These are phyloP conservation scores for Suhomyces taliae DNA, from an alignment of 1,139 yeast species.

Conservation along the genomic window DNA sequence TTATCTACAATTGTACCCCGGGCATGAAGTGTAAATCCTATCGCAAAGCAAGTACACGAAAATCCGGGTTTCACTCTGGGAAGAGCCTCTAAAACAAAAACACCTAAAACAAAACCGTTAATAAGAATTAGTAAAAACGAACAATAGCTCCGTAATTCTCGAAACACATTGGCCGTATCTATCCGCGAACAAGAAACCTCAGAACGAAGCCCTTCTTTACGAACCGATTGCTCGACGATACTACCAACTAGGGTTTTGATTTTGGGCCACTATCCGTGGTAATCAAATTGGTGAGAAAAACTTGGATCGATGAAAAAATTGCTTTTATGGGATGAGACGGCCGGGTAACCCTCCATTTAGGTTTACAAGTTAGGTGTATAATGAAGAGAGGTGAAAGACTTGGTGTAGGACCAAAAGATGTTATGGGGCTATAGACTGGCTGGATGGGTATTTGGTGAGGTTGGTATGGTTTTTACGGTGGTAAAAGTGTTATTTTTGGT, in stretches of 20 bases:
- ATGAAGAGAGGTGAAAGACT: too few relatives aligned
- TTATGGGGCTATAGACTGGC: too few relatives aligned
- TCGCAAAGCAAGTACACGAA: constrained; percentile 44
- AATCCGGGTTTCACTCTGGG: constrained; percentile 52
- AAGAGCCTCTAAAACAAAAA: constrained; percentile 35
- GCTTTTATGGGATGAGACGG: too few relatives aligned
- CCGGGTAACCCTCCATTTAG: too few relatives aligned
- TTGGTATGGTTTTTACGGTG: too few relatives aligned
- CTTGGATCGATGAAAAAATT: neutral
- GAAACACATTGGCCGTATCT: constrained; percentile 12
- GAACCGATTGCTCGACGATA: constrained; percentile 10
- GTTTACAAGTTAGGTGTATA: too few relatives aligned
- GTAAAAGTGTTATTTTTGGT: too few relatives aligned
- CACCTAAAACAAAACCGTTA: constrained; percentile 18
- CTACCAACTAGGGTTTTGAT: constrained; percentile 29
- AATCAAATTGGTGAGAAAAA: constrained; percentile 37
- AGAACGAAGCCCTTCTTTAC: constrained; percentile 19
- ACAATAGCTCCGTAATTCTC: constrained; percentile 3
- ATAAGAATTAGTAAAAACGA: constrained; percentile 3
- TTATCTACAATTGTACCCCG: constrained; percentile 36
- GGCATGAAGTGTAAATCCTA: constrained; percentile 55
- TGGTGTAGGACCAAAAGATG: too few relatives aligned
- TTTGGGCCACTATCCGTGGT: constrained; percentile 45
- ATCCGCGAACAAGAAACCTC: constrained; percentile 14
- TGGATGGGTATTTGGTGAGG: too few relatives aligned